Base-by-base conservation (phyloP, 169 alveolate species). In the Eimeria zaria region DNA sequence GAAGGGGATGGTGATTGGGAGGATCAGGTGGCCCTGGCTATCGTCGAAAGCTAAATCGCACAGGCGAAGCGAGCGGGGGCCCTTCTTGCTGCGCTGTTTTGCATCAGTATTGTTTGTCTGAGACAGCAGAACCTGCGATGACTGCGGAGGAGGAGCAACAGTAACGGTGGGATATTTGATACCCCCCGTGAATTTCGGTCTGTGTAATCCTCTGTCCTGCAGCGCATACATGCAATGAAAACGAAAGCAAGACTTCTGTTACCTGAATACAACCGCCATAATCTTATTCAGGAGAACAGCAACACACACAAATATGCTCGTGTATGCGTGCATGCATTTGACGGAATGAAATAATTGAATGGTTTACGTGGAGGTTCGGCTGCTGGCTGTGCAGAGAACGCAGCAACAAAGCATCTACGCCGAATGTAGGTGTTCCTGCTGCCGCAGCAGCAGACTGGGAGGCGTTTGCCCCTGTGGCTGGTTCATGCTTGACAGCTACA, bases 331-430 rank as follows among this genome's bases (percentile, higher is more conserved):
- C 22, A 11, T 0, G 74, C 74, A 27, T 39, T n/a, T 0, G 41
- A 64, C 16, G 8, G 0, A 16, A 5, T 51, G 12, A 12, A 51
- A 51, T 51, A 33, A 33, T 69, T 16, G 33, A 27, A 27, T 5
- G 78, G 36, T 60, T 39, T n/a, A 60, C 92, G 16, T 84, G 92
- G 39, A 2, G 41, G 30, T 60, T 22, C n/a, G 92, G 80, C 18
- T 84, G 92, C 6, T 60, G 78, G 33, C 80, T 84, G 92, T 84
- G 92, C 55, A 84, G 55, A 33, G 92, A 53, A n/a, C 92, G 92
- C 92, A 84, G 78, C 92, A 84, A 24, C 74, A 84, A 69, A 33
- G 92, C 74, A 39, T 84, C 92, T 4, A 84, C 92, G 67, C 92
- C 33, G 36, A 58, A 58, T 7, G 39, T 60, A 20, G 92, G 39